phyloP scores from a whole-genome alignment of 129 eudicot species.

The Glebionis coronaria region DNA sequence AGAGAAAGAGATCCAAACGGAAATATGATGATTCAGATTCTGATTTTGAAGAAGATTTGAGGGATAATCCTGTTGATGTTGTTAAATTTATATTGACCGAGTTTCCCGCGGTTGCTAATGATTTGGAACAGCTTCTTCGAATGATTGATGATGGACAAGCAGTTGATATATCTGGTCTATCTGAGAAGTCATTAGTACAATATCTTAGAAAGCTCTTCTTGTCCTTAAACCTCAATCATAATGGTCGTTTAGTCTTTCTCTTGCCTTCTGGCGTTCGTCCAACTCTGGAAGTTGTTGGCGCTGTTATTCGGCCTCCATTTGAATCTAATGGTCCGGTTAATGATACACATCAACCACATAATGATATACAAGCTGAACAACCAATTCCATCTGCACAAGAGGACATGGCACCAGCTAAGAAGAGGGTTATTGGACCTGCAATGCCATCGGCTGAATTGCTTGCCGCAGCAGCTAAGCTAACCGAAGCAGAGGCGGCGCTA shows the following conservation, averaged over 20 bases:
- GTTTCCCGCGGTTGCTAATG: constrained; percentile 84
- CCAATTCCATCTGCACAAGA: constrained; percentile 35
- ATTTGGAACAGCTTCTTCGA: constrained; percentile 84
- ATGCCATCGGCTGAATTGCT: no score
- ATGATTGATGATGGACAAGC: constrained; percentile 99
- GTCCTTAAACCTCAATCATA: constrained; percentile 80
- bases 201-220: constrained; percentile 68
- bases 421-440: background rate
- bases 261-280: constrained; percentile 65
- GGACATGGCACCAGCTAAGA: constrained; percentile 51
- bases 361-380: constrained; percentile 23
- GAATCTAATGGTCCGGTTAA: constrained; percentile 35
- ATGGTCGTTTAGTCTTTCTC: constrained; percentile 60
- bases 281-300: constrained; percentile 73
- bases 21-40: constrained; percentile 54
- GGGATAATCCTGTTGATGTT: constrained; percentile 68
- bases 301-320: constrained; percentile 42
- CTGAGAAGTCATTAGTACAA: constrained; percentile 70
- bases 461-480: no score
- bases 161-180: constrained; percentile 90
- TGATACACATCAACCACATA: constrained; percentile 33
- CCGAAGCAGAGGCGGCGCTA: no score
- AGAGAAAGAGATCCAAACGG: constrained; percentile 34
- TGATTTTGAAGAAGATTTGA: no score
- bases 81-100: constrained; percentile 51